A percentile compares a stretch with the other conserved stretches of the same genome.
Evolutionary conservation across 2,329 filamentous ascomycete genomes (phyloP).

Genomic region (Cadophora sp.): DNA sequence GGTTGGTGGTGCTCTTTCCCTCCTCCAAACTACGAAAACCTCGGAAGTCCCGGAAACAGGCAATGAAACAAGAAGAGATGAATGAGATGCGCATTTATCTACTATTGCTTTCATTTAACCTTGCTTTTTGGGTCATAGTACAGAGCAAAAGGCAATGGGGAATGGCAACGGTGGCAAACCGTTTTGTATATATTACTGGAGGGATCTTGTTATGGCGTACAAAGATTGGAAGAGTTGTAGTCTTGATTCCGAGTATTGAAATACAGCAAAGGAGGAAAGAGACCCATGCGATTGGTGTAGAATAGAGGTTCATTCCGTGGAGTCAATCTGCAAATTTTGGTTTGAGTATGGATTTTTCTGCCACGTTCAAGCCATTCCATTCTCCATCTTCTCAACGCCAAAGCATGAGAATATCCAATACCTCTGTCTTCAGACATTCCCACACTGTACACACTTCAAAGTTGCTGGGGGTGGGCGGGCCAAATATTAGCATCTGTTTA

Average conservation of each 20-base stretch:
- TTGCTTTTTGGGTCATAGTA: neutral
- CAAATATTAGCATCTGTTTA: no score
- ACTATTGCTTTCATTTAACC: neutral
- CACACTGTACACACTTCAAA: no score
- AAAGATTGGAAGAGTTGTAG: slow-evolving; percentile 3
- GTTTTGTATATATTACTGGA: neutral
- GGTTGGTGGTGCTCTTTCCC: slow-evolving; percentile 13
- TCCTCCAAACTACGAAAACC: neutral
- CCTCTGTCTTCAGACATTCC: no score
- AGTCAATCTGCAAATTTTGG: slow-evolving; percentile 13
- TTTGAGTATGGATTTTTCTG: no score
- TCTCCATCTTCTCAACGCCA: no score
- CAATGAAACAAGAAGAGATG: slow-evolving; percentile 2
- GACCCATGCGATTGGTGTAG: slow-evolving; percentile 6
- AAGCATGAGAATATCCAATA: no score
- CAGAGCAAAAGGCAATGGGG: slow-evolving; percentile 1
- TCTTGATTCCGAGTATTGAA: neutral
- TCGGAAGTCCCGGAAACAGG: neutral
- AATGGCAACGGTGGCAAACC: neutral
- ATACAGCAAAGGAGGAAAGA: slow-evolving; percentile 1
- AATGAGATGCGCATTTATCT: neutral
- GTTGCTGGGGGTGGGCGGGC: no score
- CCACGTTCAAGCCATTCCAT: no score
- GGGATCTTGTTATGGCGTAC: neutral
- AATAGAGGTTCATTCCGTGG: neutral